phyloP scores from a whole-genome alignment of 768 basidiomycete species.

The Mycena venus region DNA sequence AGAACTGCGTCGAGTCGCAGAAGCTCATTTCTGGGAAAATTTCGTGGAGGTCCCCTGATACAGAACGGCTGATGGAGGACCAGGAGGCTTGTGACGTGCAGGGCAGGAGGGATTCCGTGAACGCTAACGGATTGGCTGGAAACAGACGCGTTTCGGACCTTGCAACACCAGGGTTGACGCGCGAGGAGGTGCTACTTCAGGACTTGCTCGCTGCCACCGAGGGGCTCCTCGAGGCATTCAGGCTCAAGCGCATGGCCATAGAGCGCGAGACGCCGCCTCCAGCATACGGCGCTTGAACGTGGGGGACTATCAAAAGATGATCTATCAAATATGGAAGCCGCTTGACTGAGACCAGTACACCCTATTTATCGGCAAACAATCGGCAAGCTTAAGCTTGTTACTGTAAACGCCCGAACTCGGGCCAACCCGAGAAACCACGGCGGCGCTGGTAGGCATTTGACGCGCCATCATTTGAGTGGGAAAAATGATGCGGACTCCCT shows the following conservation, averaged over 20 bases:
- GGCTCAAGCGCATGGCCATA: constrained; percentile 13
- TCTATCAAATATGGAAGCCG: too few relatives aligned
- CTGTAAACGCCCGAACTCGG: too few relatives aligned
- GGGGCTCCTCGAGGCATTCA: constrained; percentile 13
- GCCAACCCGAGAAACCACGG: too few relatives aligned
- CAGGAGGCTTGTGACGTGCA: constrained; percentile 2
- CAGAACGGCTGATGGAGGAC: neutral
- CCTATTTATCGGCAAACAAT: too few relatives aligned
- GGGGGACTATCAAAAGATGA: too few relatives aligned
- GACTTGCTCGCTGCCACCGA: constrained; percentile 12
- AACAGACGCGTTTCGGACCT: constrained; percentile 4
- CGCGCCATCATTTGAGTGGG: too few relatives aligned
- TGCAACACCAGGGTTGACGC: constrained; percentile 6
- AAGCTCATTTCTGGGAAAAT: constrained; percentile 14
- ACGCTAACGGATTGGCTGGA: neutral
- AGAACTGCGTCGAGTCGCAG: constrained; percentile 9
- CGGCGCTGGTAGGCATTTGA: too few relatives aligned
- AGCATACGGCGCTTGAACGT: constrained; percentile 4
- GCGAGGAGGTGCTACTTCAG: constrained; percentile 14
- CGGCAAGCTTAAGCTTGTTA: too few relatives aligned
- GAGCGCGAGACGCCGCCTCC: constrained; percentile 9
- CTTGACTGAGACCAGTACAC: too few relatives aligned
- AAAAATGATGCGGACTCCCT: too few relatives aligned
- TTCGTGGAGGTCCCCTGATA: neutral
- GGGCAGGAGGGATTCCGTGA: neutral